Evolutionary conservation across 164 flowering plant genomes (phyloP).

Genomic region (Magnolia sinica): DNA sequence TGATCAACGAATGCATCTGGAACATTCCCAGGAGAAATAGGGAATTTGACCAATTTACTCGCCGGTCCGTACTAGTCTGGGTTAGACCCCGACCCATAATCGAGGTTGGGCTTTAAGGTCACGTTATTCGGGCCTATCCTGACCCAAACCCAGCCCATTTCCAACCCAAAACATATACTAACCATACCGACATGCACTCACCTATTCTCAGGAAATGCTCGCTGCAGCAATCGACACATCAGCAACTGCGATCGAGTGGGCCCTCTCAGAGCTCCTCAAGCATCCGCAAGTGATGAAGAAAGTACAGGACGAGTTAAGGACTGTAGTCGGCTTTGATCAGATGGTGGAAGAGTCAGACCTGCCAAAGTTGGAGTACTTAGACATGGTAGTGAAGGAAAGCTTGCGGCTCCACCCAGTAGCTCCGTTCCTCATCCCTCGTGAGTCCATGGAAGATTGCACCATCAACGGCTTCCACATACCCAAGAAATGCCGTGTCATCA

Average conservation of each 20-base stretch:
- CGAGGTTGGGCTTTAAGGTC: not conserved
- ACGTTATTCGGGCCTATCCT: not conserved
- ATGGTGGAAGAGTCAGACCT: constrained; percentile 20
- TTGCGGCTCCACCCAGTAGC: constrained; percentile 17
- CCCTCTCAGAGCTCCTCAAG: constrained; percentile 11
- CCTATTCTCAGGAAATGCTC: constrained; percentile 4
- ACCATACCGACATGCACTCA: not conserved
- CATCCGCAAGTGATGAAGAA: constrained; percentile 4
- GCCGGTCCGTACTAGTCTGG: no score
- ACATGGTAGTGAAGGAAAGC: constrained; percentile 19
- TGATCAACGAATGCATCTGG: no score
- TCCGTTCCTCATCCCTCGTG: constrained; percentile 16
- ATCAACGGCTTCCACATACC: not conserved
- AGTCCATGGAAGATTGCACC: constrained; percentile 2
- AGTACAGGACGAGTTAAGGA: constrained; percentile 7
- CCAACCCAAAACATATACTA: not conserved
- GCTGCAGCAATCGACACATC: constrained; percentile 13
- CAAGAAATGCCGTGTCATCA: not conserved
- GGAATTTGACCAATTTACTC: no score
- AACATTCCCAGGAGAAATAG: no score
- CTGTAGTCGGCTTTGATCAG: constrained; percentile 7
- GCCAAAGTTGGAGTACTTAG: constrained; percentile 6
- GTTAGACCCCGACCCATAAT: no score
- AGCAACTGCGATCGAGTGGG: constrained; percentile 1
- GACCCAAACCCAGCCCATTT: not conserved